These are phyloP conservation scores for Phytophthora palmivora DNA, from an alignment of 352 stramenopile genomes.

Conservation along the genomic window DNA sequence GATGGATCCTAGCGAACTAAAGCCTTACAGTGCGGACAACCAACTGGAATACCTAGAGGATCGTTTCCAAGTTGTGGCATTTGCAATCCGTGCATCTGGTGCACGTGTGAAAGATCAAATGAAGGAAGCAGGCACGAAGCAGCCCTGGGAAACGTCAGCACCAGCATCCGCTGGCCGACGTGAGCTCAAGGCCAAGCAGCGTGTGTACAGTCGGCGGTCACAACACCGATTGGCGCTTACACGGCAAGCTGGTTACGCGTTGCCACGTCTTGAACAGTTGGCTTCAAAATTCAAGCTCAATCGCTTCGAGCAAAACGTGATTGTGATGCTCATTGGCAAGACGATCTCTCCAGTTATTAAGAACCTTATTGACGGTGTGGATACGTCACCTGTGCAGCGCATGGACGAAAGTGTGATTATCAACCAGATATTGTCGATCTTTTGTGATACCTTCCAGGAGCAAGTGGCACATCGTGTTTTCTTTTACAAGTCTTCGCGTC, in stretches of 20 bases:
- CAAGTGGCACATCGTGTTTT: constrained; percentile 87
- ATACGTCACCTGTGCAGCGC: constrained; percentile 84
- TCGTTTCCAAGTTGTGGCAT: constrained; percentile 89
- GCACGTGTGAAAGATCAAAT: constrained; percentile 90
- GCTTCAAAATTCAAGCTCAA: constrained; percentile 84
- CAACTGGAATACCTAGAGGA: constrained; percentile 91
- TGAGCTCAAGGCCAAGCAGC: constrained; percentile 89
- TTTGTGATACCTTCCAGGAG: constrained; percentile 90
- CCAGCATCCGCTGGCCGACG: constrained; percentile 67
- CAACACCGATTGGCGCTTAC: constrained; percentile 71
- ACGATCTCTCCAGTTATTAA: constrained; percentile 91
- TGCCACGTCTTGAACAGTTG: constrained; percentile 83
- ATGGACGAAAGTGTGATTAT: constrained; percentile 93
- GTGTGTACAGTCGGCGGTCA: constrained; percentile 76
- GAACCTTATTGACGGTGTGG: constrained; percentile 86
- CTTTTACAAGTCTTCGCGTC: constrained; percentile 90
- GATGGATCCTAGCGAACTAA: constrained; percentile 64
- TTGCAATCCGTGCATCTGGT: constrained; percentile 83
- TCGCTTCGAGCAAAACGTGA: constrained; percentile 90
- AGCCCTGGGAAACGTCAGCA: constrained; percentile 77
- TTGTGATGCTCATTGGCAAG: constrained; percentile 91
- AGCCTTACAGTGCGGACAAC: constrained; percentile 84
- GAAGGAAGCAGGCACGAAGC: constrained; percentile 89
- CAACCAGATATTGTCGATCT: constrained; percentile 89
- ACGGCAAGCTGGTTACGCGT: constrained; percentile 55